These are phyloP conservation scores for Alloteropsis semialata DNA, from an alignment of 176 grass and related monocot species.

Conservation along the genomic window DNA sequence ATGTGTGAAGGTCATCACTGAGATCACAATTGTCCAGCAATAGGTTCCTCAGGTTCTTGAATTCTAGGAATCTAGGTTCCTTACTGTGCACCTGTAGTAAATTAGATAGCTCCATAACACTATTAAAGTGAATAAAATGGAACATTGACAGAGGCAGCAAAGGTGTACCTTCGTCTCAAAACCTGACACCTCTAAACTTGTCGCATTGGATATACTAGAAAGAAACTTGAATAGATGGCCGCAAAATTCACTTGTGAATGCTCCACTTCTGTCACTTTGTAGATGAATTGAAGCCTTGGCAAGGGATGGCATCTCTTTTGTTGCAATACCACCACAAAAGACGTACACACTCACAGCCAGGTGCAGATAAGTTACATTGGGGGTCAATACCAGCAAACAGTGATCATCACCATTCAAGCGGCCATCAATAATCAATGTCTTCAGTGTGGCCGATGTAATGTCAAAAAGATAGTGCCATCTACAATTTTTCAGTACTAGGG, in stretches of 20 bases:
- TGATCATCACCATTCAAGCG: too few species aligned
- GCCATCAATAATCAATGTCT: too few species aligned
- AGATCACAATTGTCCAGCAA: not conserved
- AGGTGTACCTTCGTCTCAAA: too few species aligned
- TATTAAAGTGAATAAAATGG: too few species aligned
- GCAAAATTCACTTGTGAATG: not conserved
- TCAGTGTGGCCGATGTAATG: too few species aligned
- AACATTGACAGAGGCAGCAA: too few species aligned
- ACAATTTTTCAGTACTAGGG: too few species aligned
- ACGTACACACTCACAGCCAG: not conserved
- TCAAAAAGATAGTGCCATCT: too few species aligned
- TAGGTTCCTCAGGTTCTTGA: constrained; percentile 4
- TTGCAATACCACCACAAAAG: not conserved
- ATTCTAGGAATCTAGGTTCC: not conserved
- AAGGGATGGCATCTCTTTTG: not conserved
- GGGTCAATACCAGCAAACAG: too few species aligned
- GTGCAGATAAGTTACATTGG: not conserved
- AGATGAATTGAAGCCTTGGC: not conserved
- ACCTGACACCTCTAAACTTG: too few species aligned
- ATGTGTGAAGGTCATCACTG: not conserved
- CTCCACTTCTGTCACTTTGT: too few species aligned
- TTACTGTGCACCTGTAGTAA: not conserved
- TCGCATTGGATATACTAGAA: too few species aligned
- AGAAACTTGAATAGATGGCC: not conserved
- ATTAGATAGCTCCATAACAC: not conserved